A percentile compares a stretch with the other conserved stretches of the same genome.
Conservation (phyloP, 2,329 filamentous ascomycete species). For the Talaromyces sp. region DNA sequence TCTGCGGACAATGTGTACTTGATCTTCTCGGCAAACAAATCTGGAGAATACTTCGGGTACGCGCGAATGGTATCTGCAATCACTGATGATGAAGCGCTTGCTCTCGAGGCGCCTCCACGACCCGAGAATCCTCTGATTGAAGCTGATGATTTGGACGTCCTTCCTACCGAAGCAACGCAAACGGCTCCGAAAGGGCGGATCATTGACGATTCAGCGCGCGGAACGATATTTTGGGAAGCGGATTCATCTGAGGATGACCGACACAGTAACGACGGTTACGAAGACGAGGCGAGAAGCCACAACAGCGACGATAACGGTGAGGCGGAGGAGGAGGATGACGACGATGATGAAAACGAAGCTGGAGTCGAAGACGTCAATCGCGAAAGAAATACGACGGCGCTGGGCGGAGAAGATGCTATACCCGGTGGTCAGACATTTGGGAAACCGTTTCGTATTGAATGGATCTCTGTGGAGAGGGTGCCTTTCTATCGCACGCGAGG, state of each 20-base stretch:
- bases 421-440: slow-evolving; percentile 67
- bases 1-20: slow-evolving; percentile 79
- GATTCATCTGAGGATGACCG: slow-evolving; percentile 57
- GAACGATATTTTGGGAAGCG: slow-evolving; percentile 95
- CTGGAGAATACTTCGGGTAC: slow-evolving; percentile 94
- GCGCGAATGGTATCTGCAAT: slow-evolving; percentile 86
- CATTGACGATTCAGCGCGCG: slow-evolving; percentile 87
- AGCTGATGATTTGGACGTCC: slow-evolving; percentile 71
- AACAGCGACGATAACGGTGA: slow-evolving; percentile 29
- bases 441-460: slow-evolving; percentile 86
- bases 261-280: slow-evolving; percentile 20
- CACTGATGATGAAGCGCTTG: slow-evolving; percentile 68
- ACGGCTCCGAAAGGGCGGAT: slow-evolving; percentile 78
- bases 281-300: slow-evolving; percentile 52
- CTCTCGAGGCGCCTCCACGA: slow-evolving; percentile 67
- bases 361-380: slow-evolving; percentile 29
- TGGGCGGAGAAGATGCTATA: slow-evolving; percentile 38
- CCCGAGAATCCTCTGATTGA: slow-evolving; percentile 55
- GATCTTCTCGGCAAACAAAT: slow-evolving; percentile 95
- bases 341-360: slow-evolving; percentile 25
- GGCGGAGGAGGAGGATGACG: slow-evolving; percentile 8
- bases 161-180: slow-evolving; percentile 73
- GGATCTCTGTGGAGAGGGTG: slow-evolving; percentile 77
- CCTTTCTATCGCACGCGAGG: slow-evolving; percentile 88
- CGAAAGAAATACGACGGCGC: slow-evolving; percentile 49